Base-by-base conservation (phyloP, 2,329 filamentous ascomycete genomes). In the Plenodomus tracheiphilus region DNA sequence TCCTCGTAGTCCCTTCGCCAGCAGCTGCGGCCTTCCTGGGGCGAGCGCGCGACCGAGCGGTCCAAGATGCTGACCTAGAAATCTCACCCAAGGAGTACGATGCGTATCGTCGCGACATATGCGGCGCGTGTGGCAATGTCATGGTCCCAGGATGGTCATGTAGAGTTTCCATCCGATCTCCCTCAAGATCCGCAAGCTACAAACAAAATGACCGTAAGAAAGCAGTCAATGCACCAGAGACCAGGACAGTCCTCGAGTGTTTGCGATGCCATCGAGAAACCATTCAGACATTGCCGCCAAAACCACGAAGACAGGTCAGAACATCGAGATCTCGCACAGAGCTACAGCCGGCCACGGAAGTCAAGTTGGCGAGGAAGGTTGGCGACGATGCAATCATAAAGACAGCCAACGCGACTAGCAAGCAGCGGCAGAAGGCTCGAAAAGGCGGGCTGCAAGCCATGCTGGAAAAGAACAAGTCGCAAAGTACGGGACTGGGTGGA, bases 371-470 rank as follows among this genome's bases (percentile, higher is more conserved):
- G n/a, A 48, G 43, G 11, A 47, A 62, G 28, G 53, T 58, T 13
- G 43, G 46, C 8, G 47, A 38, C 38, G 11, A 15, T 15, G 62
- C 58, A 34, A 39, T 58, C 19, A 46, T 51, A 20, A 71, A 68
- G 52, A 63, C 78, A 37, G 68, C 74, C 13, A 81, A 70, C 45
- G 62, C 68, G 28, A 72, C 64, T 68, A 82, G 79, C 70, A 82
- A 82, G 65, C 81, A 81, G 58, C 72, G 81, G 57, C 79, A 79
- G 19, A 83, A 81, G 59, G 71, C 78, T 46, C 71, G 81, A 20
- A 84, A 82, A 54, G 77, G 78, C 21, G 79, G 79, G 4, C 64
- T 84, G 10, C 78, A 81, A 58, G 79, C 80, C 30, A 70, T 82
- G 47, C 69, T 84, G n/a, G 76, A 77, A 4, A 77, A 74, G 53